Base-by-base conservation (phyloP, 2,329 filamentous ascomycete species). In the Venturia pyrina region DNA sequence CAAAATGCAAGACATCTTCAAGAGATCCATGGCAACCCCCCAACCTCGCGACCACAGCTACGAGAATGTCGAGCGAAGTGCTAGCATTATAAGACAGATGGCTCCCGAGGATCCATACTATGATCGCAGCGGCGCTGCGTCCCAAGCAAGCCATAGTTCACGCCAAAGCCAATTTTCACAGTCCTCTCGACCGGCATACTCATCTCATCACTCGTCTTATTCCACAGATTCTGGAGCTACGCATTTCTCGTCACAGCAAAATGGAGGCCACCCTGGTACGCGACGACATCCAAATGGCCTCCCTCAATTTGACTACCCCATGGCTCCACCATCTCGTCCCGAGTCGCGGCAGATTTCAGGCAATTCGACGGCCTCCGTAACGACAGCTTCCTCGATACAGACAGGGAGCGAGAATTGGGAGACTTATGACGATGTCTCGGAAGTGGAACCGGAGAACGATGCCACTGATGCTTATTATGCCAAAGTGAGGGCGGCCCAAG, bases 341-440 rank as follows among this genome's bases (percentile, higher is more conserved):
- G 53, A 56, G n/a, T 60, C 60, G 68, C 82, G 91, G 61, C 90
- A 93, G 71, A 87, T 89, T 19, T 91, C 88, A 7, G 87, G 87
- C 69, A 88, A 88, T 0, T 93, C 90, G 11, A 34, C 32, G 21
- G 28, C 44, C 3, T 56, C 40, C 2, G 19, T 43, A 11, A 44
- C 40, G 5, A 28, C 64, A 41, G 32, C 48, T n/a, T 43, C 56
- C 13, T 63, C 59, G 10, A 17, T 40, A 21, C 56, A 37, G 28
- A 44, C 63, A 6, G 66, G 90, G 5, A 96, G 91, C 3, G 93
- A 98, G 77, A 98, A 98, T 75, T 98, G 93, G 93, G 93, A 98
- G 77, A 96, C 93, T 11, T 98, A 95, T 72, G 93, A 95, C 71
- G 91, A 96, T 74, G 86, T 84, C 69, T 91, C 89, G 68, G 88